phyloP scores from a whole-genome alignment of 2,329 filamentous ascomycete genomes.

The Penicillium sclerotiorum region DNA sequence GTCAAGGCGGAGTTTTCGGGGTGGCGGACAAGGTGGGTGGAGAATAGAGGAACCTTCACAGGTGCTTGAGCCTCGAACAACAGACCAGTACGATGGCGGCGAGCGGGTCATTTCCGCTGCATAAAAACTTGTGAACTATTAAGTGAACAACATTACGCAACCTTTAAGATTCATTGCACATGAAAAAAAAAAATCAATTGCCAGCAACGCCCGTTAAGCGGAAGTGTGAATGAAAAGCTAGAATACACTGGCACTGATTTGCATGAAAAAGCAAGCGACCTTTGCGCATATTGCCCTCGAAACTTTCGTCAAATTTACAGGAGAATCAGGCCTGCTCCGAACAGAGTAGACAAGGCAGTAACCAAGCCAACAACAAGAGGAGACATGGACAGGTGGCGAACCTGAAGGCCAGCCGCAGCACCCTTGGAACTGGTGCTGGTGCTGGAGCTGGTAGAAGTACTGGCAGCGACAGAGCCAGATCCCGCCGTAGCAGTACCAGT shows the following conservation, averaged over 20 bases:
- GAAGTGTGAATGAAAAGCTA: neutral
- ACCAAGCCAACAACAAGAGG: slow-evolving; percentile 56
- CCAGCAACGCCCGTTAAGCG: no score
- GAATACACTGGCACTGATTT: neutral
- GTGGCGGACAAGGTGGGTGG: no score
- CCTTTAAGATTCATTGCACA: no score
- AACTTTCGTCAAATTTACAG: slow-evolving; percentile 26
- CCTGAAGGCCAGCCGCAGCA: slow-evolving; percentile 38
- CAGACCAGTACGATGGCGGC: no score
- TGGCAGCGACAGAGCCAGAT: slow-evolving; percentile 45
- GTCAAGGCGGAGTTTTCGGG: no score
- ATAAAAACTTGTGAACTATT: no score
- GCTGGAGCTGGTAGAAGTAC: slow-evolving; percentile 24
- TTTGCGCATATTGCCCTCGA: no score
- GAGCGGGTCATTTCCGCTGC: no score
- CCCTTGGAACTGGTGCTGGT: slow-evolving; percentile 34
- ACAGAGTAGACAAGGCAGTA: slow-evolving; percentile 55
- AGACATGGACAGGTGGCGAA: slow-evolving; percentile 46
- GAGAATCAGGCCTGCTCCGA: slow-evolving; percentile 52
- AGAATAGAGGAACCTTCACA: no score
- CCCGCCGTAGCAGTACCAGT: slow-evolving; percentile 53
- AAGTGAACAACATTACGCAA: no score
- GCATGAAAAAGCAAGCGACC: neutral
- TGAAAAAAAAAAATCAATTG: no score
- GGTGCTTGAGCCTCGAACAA: no score